A percentile compares a stretch with the other conserved stretches of the same genome.
These are phyloP conservation scores for Hypomontagnella submonticulosa DNA, from an alignment of 495 filamentous ascomycete species.

Conservation along the genomic window DNA sequence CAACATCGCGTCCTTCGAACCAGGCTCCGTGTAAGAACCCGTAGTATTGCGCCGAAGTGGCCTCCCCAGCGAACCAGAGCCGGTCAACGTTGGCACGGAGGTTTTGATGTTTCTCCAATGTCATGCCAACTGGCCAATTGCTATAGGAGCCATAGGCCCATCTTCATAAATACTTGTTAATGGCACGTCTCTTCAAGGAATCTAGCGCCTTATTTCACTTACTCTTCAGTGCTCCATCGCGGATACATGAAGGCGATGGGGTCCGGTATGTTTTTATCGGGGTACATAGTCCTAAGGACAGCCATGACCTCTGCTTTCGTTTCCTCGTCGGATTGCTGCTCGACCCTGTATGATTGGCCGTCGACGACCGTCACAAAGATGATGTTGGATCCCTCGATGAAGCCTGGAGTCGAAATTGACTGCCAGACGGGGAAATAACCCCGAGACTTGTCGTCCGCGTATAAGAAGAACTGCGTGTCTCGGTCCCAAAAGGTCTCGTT, in stretches of 20 bases:
- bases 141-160: conserved; percentile 79
- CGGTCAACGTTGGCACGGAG: conserved; percentile 73
- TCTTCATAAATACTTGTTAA: conserved; percentile 23
- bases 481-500: conserved; percentile 75
- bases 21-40: conserved; percentile 74
- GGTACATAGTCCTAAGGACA: conserved; percentile 75
- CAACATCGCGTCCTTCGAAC: conserved; percentile 69
- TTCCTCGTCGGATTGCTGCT: conserved; percentile 69
- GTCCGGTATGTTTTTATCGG: conserved; percentile 67
- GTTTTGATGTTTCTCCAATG: conserved; percentile 76
- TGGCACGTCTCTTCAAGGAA: neutral
- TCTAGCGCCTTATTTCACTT: conserved; percentile 4
- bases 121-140: conserved; percentile 76
- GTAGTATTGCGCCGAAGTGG: conserved; percentile 74
- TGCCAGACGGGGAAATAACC: conserved; percentile 81
- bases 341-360: conserved; percentile 70
- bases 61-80: conserved; percentile 78
- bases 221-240: conserved; percentile 70
- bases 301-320: conserved; percentile 70
- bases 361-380: conserved; percentile 76
- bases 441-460: conserved; percentile 69
- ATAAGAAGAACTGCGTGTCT: conserved; percentile 75
- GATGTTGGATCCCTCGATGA: conserved; percentile 72
- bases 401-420: conserved; percentile 68
- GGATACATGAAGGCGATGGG: conserved; percentile 77